Evolutionary conservation across 2,329 filamentous ascomycete genomes (phyloP).

Genomic region (Hypoxylon sp.): DNA sequence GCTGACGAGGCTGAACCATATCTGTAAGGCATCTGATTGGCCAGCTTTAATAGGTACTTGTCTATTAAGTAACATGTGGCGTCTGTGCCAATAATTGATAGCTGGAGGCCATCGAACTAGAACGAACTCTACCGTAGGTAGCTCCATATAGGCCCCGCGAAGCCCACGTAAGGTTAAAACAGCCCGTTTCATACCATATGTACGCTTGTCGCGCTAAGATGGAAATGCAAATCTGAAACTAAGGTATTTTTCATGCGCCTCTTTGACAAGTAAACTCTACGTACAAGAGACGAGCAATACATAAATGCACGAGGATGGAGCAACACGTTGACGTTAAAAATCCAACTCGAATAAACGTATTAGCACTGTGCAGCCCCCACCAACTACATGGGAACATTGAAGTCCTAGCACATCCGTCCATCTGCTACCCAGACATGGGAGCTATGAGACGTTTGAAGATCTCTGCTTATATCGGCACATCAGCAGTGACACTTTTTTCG

Average conservation of each 20-base stretch:
- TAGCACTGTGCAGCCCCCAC: no score
- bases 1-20: conserved; percentile 39
- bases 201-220: conserved; percentile 13
- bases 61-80: conserved; percentile 26
- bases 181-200: not conserved
- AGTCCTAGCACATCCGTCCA: not conserved
- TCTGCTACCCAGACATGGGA: not conserved
- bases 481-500: not conserved
- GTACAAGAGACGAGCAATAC: not conserved
- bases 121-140: conserved; percentile 7
- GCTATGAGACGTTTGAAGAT: not conserved
- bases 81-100: conserved; percentile 21
- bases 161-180: not conserved
- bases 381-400: not conserved
- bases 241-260: not conserved
- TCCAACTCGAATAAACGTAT: not conserved
- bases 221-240: not conserved
- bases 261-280: not conserved
- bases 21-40: not conserved
- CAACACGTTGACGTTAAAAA: no score
- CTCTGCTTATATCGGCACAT: not conserved
- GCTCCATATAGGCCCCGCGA: not conserved
- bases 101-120: conserved; percentile 14
- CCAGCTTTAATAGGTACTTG: not conserved
- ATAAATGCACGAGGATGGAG: not conserved